Evolutionary conservation across 2,329 filamentous ascomycete genomes (phyloP).

Genomic region (Fusarium lyarnte): DNA sequence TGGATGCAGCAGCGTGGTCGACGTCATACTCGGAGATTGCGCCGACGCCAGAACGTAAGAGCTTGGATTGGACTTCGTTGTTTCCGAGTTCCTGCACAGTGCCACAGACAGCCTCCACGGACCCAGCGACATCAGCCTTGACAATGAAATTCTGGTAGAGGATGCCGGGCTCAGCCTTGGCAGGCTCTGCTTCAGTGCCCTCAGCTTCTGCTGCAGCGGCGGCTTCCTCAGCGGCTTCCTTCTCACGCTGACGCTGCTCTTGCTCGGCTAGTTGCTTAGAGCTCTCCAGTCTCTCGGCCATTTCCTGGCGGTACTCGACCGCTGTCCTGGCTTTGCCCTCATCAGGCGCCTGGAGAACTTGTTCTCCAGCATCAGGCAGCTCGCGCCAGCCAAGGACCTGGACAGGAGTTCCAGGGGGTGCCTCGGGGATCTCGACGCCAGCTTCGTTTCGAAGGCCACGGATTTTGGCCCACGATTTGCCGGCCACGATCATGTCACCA

Average conservation of each 20-base stretch:
- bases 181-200: constrained; percentile 52
- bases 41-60: constrained; percentile 83
- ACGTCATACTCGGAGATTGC: constrained; percentile 86
- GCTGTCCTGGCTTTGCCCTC: constrained; percentile 84
- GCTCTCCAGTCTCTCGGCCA: constrained; percentile 75
- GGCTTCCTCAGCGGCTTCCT: constrained; percentile 52
- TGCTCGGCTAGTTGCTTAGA: constrained; percentile 83
- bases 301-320: constrained; percentile 78
- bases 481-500: constrained; percentile 88
- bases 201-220: constrained; percentile 49
- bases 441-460: constrained; percentile 86
- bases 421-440: constrained; percentile 75
- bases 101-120: constrained; percentile 87
- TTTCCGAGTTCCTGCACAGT: constrained; percentile 82
- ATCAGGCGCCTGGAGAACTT: constrained; percentile 82
- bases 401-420: constrained; percentile 87
- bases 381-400: constrained; percentile 96
- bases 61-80: constrained; percentile 79
- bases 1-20: constrained; percentile 82
- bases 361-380: constrained; percentile 82
- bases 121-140: constrained; percentile 93
- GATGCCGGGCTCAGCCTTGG: constrained; percentile 53
- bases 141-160: constrained; percentile 81
- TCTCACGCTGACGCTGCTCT: constrained; percentile 69
- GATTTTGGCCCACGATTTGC: constrained; percentile 88